Conservation (phyloP, 306 rosid species). For the Trichosanthes truncata region DNA sequence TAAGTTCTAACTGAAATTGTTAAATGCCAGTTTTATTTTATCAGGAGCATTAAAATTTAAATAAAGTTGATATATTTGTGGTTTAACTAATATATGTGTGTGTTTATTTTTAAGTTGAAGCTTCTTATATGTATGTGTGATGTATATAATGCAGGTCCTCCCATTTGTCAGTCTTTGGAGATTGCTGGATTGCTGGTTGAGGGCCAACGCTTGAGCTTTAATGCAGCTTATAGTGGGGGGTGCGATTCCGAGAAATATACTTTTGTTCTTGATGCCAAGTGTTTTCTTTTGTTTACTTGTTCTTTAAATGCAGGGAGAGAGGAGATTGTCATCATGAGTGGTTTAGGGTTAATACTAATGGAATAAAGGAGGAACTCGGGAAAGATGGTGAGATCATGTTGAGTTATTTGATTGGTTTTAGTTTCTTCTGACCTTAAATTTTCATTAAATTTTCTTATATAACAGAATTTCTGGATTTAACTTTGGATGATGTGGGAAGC, state of each 20-base stretch:
- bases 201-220: slow-evolving; percentile 70
- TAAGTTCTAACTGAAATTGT: background rate
- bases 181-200: slow-evolving; percentile 70
- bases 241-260: slow-evolving; percentile 25
- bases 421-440: background rate
- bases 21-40: slow-evolving; percentile 7
- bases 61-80: background rate
- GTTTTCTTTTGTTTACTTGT: slow-evolving; percentile 12
- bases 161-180: slow-evolving; percentile 70
- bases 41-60: slow-evolving; percentile 1
- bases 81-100: background rate
- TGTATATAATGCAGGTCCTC: slow-evolving; percentile 54
- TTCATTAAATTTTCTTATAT: slow-evolving; percentile 14
- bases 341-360: slow-evolving; percentile 55
- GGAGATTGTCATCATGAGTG: slow-evolving; percentile 73
- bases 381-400: slow-evolving; percentile 41
- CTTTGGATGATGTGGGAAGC: slow-evolving; percentile 67
- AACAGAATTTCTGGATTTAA: slow-evolving; percentile 71
- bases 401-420: slow-evolving; percentile 6
- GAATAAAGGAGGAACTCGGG: slow-evolving; percentile 43
- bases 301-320: slow-evolving; percentile 51
- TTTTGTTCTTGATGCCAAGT: slow-evolving; percentile 15
- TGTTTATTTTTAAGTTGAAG: background rate
- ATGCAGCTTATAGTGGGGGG: slow-evolving; percentile 86
- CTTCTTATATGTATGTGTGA: background rate